Conservation (phyloP, 1,284 basidiomycete species). For the Schizophyllum commune region DNA sequence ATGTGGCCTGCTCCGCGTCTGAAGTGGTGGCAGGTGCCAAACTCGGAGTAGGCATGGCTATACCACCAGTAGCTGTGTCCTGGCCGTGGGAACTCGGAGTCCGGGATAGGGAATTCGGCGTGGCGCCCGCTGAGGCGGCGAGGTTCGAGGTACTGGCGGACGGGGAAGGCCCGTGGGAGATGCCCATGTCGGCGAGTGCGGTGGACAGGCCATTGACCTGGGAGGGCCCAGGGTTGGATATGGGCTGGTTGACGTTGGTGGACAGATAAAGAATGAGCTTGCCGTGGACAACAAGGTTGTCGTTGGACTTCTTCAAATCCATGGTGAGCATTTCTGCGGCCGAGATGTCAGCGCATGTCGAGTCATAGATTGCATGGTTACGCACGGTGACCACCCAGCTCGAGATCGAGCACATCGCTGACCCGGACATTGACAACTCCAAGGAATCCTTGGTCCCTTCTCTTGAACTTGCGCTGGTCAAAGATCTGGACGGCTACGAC, state of each 20-base stretch:
- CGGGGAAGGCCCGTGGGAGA: constrained; percentile 39
- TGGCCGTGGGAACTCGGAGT: constrained; percentile 45
- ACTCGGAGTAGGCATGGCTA: constrained; percentile 28
- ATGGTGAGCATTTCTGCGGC: constrained; percentile 78
- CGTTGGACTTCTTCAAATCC: constrained; percentile 86
- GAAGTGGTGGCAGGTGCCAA: constrained; percentile 25
- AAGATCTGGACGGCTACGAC: constrained; percentile 93
- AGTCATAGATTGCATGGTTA: constrained; percentile 4
- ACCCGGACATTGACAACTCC: constrained; percentile 92
- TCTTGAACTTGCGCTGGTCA: constrained; percentile 95
- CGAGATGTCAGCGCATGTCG: constrained; percentile 6
- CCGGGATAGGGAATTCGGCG: constrained; percentile 37
- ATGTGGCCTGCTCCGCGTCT: constrained; percentile 26
- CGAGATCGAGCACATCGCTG: constrained; percentile 84
- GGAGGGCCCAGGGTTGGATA: constrained; percentile 67
- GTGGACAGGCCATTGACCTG: constrained; percentile 47
- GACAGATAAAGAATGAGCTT: constrained; percentile 88
- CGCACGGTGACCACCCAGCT: constrained; percentile 84
- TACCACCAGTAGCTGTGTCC: constrained; percentile 16
- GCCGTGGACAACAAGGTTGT: constrained; percentile 83
- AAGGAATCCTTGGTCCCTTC: constrained; percentile 90
- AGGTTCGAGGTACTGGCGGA: constrained; percentile 44
- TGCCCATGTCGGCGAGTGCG: constrained; percentile 49
- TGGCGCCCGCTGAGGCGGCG: constrained; percentile 19
- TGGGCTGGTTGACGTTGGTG: constrained; percentile 73